Base-by-base conservation (phyloP, 176 grass and related monocot species). In the Guadua angustifolia region DNA sequence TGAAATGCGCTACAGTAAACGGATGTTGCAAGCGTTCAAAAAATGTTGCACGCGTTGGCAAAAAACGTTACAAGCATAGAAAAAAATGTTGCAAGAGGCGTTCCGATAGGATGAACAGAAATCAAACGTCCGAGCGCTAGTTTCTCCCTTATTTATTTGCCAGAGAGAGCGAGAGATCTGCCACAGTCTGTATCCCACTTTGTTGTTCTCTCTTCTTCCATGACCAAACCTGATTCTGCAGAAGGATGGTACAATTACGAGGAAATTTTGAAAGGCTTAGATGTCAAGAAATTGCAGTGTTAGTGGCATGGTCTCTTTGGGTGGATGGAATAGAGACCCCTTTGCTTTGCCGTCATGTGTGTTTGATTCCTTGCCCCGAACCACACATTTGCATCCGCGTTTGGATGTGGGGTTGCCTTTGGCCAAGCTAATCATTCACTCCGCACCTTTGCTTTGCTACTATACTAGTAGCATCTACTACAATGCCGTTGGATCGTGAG, bases 391-490 rank as follows among this genome's bases (percentile, higher is more conserved):
- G 29, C 74, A 40, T 61, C 22, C 18, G 45, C 83, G 58, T 61
- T 49, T 42, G 44, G 55, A 43, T 42, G 77, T 87, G 77, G 86
- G 52, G 42, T 39, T 77, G 56, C 56, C 36, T 59, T 58, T 82
- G 84, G 40, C 24, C 33, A 55, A n/a, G 51, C 71, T 52, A 82
- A 87, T 77, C 51, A 70, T 77, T 69, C 35, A 9, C 84, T 43
- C n/a, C 5, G 21, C 3, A 22, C 56, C 56, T n/a, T 8, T 19
- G 2, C 56, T n/a, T 8, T 19, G 2, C 46, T 65, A 14, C 57
- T 65, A 18, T 55, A 8, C n/a, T 79, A 18, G 9, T 33, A 49
- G 42, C 29, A 69, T 47, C 43, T 66, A 7, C 42, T 50, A 6
- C 17, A 7, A 46, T 51, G 69, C 12, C 16, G 38, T 3, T 22